A percentile compares a stretch with the other conserved stretches of the same genome.
phyloP scores from a whole-genome alignment of 208 protist species.

The Leishmania major region DNA sequence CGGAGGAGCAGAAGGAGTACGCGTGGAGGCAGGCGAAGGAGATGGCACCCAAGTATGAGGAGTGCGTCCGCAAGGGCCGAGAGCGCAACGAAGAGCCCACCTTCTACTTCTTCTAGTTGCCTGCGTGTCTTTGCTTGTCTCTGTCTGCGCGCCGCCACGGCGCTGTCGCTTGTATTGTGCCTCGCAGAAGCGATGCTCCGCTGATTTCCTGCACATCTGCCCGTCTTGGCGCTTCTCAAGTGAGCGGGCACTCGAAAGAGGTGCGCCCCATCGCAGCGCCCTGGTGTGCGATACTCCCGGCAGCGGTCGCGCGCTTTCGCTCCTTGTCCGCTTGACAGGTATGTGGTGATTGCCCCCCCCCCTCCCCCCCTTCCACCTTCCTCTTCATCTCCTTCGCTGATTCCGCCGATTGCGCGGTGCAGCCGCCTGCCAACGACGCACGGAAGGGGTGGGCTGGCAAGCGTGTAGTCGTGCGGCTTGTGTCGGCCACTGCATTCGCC shows the following conservation, averaged over 20 bases:
- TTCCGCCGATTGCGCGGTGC: not conserved
- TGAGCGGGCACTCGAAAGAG: not conserved
- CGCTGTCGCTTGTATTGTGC: not conserved
- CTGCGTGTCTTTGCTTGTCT: not conserved
- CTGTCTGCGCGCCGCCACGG: not conserved
- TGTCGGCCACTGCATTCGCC: not conserved
- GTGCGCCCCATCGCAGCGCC: not conserved
- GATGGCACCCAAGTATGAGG: constrained; percentile 88
- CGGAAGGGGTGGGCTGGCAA: not conserved
- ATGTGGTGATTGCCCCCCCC: not conserved
- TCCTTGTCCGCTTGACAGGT: not conserved
- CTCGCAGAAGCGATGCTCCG: not conserved
- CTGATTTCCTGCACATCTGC: not conserved
- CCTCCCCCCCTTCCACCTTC: not conserved
- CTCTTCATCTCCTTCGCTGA: not conserved
- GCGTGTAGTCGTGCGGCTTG: not conserved
- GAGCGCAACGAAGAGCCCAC: constrained; percentile 84
- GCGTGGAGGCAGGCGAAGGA: constrained; percentile 90
- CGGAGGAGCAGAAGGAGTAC: constrained; percentile 87
- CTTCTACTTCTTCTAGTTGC: constrained; percentile 81
- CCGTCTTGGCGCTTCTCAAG: not conserved
- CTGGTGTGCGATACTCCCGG: too few relatives aligned
- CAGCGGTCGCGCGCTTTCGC: not conserved
- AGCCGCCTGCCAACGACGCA: not conserved
- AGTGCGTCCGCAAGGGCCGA: constrained; percentile 71